Evolutionary conservation across 139 green algal genomes (phyloP), one percentile per base, ranked within the genome.

Genomic region (Deuterostichococcus epilithicus): DNA sequence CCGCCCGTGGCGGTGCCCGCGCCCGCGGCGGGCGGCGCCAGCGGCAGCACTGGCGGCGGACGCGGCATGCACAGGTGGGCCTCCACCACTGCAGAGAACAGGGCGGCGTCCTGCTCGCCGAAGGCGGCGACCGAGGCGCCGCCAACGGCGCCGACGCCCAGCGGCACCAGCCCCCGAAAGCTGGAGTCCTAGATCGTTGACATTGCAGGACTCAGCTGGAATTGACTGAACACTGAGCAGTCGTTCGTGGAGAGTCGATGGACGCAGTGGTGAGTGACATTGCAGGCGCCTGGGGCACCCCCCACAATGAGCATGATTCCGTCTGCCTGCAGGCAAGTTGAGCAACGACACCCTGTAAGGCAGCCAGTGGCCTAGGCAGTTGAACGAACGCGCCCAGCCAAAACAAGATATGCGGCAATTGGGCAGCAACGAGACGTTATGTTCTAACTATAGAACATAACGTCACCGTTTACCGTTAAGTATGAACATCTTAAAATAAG

Each of bases 91-190:
- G 69, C 59, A 1, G 75, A 73, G 30, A 90, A 80, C 5, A 89
- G 87, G 32, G 81, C 68, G 0, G 74, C 79, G 77, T 95, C 91
- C 1, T 63, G 52, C 8, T 83, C 5, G 8, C 72, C 82, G 73
- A 92, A 89, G 22, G 80, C 82, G 0, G 75, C 38, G 5, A 88
- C 84, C 0, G 86, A 68, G 0, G 80, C 76, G 67, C 71, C 79
- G 69, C 88, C 86, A 25, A 96, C 85, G 0, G 86, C 89, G 8
- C 77, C 91, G 2, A 97, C 77, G 3, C 92, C 92, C 70, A 94
- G 70, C 23, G 82, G 76, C 36, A 91, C 82, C 35, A 97, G 80
- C 34, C 82, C 80, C 2, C 85, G 75, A 78, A 85, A 92, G 0
- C 32, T 75, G 6, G 39, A n/a, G 4, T 88, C 78, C 85, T 90